Evolutionary conservation across 108 stramenopile species (phyloP), one percentile per base, ranked within the genome.

Genomic region (Nannochloropsis gaditana): DNA sequence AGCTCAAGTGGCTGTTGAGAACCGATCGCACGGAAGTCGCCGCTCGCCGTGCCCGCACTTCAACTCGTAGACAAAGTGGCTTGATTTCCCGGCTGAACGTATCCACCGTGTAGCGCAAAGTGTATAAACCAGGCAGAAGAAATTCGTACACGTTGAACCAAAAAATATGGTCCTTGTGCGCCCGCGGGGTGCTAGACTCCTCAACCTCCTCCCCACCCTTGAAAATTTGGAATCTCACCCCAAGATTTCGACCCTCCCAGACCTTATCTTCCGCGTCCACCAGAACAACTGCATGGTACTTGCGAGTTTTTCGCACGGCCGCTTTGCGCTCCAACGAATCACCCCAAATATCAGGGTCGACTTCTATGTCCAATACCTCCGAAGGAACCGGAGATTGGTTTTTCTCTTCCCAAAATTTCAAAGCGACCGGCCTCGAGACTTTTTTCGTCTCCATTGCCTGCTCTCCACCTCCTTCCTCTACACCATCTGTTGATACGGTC

Each of bases 371-470:
- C 9, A 43, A 45, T 21, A 81, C 81, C 44, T 80, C 44, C 3
- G 81, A 45, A 6, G 85, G 85, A 44, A 82, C 81, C 44, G 81
- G 81, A 41, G 81, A 45, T 45, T 81, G 80, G 81, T 82, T 85
- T 44, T 47, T 82, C 43, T 80, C 80, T 9, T 81, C 85, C 41
- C 45, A 80, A 41, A 81, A 81, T 45, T 85, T 85, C 15, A 85
- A 31, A 44, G 81, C 85, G 45, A 85, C 42, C 41, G 45, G 59
- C n/a, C n/a, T 73, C 0, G 2, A 15, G 19, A n/a, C 59, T 80
- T 81, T 17, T 47, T 45, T 45, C 31, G 45, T 41, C 41, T 80
- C 45, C 47, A 9, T 44, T 21, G 85, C 85, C 45, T 44, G 50
- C 45, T 41, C 81, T 81, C 80, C 85, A n/a, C 80, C 80, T 59